These are phyloP conservation scores for Stagonosporopsis cucurbitacearum DNA, from an alignment of 2,329 filamentous ascomycete genomes.

Conservation along the genomic window DNA sequence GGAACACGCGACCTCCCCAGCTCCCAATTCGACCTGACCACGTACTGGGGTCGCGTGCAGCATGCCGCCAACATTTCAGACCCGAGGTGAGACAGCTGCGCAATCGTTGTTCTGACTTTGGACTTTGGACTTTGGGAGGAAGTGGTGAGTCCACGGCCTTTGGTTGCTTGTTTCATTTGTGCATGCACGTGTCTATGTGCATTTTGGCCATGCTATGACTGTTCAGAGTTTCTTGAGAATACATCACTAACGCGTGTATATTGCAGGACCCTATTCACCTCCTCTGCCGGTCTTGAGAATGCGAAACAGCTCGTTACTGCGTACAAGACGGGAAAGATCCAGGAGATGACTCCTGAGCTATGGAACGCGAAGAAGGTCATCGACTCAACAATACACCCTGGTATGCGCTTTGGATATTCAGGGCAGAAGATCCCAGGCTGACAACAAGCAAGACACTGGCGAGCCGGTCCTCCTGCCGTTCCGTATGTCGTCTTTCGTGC, in stretches of 20 bases:
- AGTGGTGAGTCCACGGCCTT: conserved; percentile 50
- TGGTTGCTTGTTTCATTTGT: conserved; percentile 14
- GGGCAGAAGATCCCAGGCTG: conserved; percentile 13
- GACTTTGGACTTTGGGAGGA: conserved; percentile 21
- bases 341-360: conserved; percentile 84
- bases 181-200: neutral
- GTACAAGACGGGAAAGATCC: conserved; percentile 84
- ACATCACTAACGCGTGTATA: conserved; percentile 23
- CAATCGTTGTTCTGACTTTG: conserved; percentile 4
- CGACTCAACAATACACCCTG: conserved; percentile 93
- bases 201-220: neutral
- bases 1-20: conserved; percentile 81
- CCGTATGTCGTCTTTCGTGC: conserved; percentile 94
- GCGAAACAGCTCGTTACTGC: conserved; percentile 81
- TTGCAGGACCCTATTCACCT: conserved; percentile 82
- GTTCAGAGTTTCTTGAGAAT: neutral
- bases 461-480: conserved; percentile 92
- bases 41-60: conserved; percentile 92
- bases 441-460: conserved; percentile 74
- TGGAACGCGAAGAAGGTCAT: conserved; percentile 98
- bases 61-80: conserved; percentile 91
- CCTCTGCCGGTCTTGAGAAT: conserved; percentile 77
- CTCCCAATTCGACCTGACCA: conserved; percentile 89
- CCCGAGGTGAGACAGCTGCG: conserved; percentile 76
- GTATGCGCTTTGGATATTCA: conserved; percentile 59